Evolutionary conservation across 2,329 filamentous ascomycete genomes (phyloP).

Genomic region (Claviceps africana): DNA sequence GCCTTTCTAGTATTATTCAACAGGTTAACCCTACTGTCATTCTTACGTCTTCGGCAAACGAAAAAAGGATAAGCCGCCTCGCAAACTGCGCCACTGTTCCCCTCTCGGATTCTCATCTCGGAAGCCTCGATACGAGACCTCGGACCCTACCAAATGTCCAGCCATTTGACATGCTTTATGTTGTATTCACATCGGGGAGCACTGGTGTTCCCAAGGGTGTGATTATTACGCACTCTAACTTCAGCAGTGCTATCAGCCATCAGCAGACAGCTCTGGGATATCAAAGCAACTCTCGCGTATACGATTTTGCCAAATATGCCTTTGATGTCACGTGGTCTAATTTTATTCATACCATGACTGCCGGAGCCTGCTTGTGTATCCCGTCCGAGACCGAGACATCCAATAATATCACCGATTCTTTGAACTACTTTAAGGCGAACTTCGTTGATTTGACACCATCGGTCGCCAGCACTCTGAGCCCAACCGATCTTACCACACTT

Average conservation of each 20-base stretch:
- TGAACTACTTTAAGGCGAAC: constrained; percentile 24
- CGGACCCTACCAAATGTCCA: not conserved
- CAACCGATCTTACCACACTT: not conserved
- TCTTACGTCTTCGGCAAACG: not conserved
- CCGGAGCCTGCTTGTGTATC: constrained; percentile 6
- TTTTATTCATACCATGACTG: constrained; percentile 4
- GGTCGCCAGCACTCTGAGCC: constrained; percentile 22
- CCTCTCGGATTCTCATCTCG: not conserved
- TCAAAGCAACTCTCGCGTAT: constrained; percentile 2
- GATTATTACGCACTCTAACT: constrained; percentile 7
- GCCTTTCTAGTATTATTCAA: constrained; percentile 2
- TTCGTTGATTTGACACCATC: constrained; percentile 30
- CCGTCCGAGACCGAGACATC: constrained; percentile 25
- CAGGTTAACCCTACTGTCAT: constrained; percentile 1
- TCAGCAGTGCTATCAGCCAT: constrained; percentile 4
- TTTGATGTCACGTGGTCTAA: constrained; percentile 7
- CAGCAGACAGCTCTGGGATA: constrained; percentile 4
- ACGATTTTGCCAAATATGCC: constrained; percentile 5
- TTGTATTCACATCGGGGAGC: constrained; percentile 12
- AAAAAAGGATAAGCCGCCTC: not conserved
- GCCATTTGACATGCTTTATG: constrained; percentile 1
- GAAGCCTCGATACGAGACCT: not conserved
- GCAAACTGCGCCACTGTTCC: not conserved
- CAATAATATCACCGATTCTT: constrained; percentile 28
- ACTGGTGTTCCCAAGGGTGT: constrained; percentile 12